Evolutionary conservation across 2,329 filamentous ascomycete genomes (phyloP).

Genomic region (Colletotrichum spaethianum): DNA sequence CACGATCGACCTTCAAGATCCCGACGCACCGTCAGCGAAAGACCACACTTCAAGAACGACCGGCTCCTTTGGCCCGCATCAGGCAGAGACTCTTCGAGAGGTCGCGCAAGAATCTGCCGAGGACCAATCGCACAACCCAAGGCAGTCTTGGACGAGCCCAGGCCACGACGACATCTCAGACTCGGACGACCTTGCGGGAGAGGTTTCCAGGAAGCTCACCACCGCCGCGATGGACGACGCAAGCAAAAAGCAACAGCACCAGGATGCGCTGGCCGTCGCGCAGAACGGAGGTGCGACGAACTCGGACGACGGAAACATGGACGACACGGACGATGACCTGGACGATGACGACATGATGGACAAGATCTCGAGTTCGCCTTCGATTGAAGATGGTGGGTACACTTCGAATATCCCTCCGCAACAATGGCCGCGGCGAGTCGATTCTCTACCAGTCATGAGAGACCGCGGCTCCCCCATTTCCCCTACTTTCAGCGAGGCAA

Average conservation of each 20-base stretch:
- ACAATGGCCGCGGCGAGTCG: slow-evolving; percentile 61
- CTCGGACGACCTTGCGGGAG: slow-evolving; percentile 60
- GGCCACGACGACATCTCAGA: slow-evolving; percentile 58
- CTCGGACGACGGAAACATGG: slow-evolving; percentile 73
- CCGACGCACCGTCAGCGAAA: slow-evolving; percentile 84
- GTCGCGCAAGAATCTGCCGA: slow-evolving; percentile 83
- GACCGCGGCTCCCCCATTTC: slow-evolving; percentile 50
- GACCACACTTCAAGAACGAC: slow-evolving; percentile 72
- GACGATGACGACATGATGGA: slow-evolving; percentile 96
- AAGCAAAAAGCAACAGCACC: slow-evolving; percentile 51
- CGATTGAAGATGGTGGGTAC: slow-evolving; percentile 98
- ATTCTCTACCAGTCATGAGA: slow-evolving; percentile 55
- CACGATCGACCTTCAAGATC: slow-evolving; percentile 94
- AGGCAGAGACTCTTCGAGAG: slow-evolving; percentile 86
- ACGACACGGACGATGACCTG: slow-evolving; percentile 80
- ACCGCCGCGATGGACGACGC: slow-evolving; percentile 44
- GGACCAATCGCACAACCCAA: slow-evolving; percentile 77
- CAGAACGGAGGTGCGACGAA: slow-evolving; percentile 71
- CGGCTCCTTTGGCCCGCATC: slow-evolving; percentile 77
- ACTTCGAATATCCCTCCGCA: slow-evolving; percentile 55
- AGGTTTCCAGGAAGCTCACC: slow-evolving; percentile 57
- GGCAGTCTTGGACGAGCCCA: slow-evolving; percentile 67
- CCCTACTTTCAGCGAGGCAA: slow-evolving; percentile 50
- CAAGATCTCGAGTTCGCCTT: slow-evolving; percentile 98
- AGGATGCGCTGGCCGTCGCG: slow-evolving; percentile 66